phyloP scores from a whole-genome alignment of 176 grass and related monocot genomes.

The Aegilops umbellulata region DNA sequence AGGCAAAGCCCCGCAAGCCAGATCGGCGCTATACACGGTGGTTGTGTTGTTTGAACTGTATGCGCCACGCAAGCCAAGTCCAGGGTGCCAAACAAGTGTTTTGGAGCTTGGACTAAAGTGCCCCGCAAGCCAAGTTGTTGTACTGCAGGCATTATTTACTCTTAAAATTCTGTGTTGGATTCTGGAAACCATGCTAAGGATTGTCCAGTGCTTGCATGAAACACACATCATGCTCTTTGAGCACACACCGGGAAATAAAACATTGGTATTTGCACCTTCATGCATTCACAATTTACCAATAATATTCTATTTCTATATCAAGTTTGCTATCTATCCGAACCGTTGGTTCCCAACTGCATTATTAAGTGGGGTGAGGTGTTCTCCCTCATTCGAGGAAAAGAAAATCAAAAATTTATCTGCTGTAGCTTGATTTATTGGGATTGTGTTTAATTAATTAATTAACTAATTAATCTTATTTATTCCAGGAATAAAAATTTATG shows the following conservation, averaged over 20 bases:
- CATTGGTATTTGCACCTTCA: conserved; percentile 1
- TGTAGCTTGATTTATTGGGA: not conserved
- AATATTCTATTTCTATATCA: not conserved
- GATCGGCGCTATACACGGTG: too few relatives aligned
- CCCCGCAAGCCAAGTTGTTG: not conserved
- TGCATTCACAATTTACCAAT: not conserved
- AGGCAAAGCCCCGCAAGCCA: too few relatives aligned
- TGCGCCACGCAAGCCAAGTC: not conserved
- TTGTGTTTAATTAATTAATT: not conserved
- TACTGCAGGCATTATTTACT: not conserved
- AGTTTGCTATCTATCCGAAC: too few relatives aligned
- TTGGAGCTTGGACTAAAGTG: not conserved
- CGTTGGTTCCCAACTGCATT: conserved; percentile 10
- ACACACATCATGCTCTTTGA: not conserved
- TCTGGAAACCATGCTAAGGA: conserved; percentile 4
- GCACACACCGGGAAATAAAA: not conserved
- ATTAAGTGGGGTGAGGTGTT: not conserved
- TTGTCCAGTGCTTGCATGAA: conserved; percentile 1
- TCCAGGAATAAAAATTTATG: conserved; percentile 74
- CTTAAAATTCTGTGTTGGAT: not conserved
- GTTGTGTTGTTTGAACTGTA: too few relatives aligned
- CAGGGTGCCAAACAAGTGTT: not conserved
- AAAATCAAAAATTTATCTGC: not conserved
- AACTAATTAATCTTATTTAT: conserved; percentile 4
- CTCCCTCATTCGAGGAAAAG: not conserved